Base-by-base conservation (phyloP, 129 eudicot genomes). In the Centaurea solstitialis region DNA sequence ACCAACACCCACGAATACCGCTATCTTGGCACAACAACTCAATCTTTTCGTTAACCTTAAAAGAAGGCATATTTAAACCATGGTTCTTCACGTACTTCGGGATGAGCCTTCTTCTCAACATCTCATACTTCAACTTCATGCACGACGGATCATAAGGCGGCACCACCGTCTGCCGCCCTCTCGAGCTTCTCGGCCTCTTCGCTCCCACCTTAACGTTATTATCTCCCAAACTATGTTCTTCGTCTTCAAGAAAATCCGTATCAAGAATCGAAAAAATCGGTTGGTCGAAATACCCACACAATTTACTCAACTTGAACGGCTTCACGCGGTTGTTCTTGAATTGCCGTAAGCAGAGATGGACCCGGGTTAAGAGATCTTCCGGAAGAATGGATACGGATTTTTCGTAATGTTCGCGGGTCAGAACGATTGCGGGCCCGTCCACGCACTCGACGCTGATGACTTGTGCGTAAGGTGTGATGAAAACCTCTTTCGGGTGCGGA, bases 1-100 rank as follows among this genome's bases (percentile, higher is more conserved):
- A 96, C 99, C 99, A 96, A 80, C 99, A 96, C 24, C 99, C 99
- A 35, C 98, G 90, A 70, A 96, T 87, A 4, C 99, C 99, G 74
- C 99, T 93, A 79, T 96, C 99, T 85, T 91, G 95, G 80, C 97
- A 85, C 79, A 96, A 89, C 79, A 89, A 47, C 76, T 96, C 99
- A 50, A 93, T 85, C 80, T 91, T 93, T 9, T 93, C 98, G 69
- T 87, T 83, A 22, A 77, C 86, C 71, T 87, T 87, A 45, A 89
- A 84, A 23, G 18, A 64, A 40, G 79, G 85, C 43, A 18, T 67
- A 70, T 83, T 57, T 78, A 47, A 77, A 64, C 24, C 57, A 21
- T 75, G 79, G 39, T 73, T 72, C 74, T 84, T 90, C 76, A 83
- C 83, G 82, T 88, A 81, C 84, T 86, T 90, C 4, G 84, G 84